Conservation (phyloP, 2,329 filamentous ascomycete species). For the Ophiocordyceps camponoti-saundersi region DNA sequence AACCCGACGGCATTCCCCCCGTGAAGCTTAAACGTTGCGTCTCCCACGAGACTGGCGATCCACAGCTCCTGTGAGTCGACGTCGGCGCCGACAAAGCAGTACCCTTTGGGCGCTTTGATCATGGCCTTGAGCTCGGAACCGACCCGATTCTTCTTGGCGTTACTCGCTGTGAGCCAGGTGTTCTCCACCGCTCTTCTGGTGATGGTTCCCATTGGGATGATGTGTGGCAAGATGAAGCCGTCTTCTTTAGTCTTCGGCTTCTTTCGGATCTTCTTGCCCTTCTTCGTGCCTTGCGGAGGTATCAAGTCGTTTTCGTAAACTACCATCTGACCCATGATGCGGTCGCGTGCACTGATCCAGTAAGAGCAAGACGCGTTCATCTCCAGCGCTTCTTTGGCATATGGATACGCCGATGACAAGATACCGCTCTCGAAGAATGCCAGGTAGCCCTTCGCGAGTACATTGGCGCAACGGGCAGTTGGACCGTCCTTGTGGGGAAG, state of each 20-base stretch:
- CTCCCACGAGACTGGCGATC: conserved; percentile 91
- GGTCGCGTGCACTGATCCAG: conserved; percentile 90
- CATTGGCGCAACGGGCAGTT: conserved; percentile 64
- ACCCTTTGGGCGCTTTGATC: conserved; percentile 79
- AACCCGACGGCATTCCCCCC: conserved; percentile 96
- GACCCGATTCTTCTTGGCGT: conserved; percentile 89
- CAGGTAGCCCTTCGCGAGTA: conserved; percentile 81
- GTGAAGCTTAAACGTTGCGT: conserved; percentile 86
- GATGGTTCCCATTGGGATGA: conserved; percentile 97
- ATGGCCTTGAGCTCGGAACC: conserved; percentile 96
- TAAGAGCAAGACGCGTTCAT: conserved; percentile 99
- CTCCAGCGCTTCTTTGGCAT: conserved; percentile 86
- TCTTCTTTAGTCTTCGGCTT: conserved; percentile 6
- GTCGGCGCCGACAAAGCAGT: conserved; percentile 89
- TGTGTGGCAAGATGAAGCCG: conserved; percentile 77
- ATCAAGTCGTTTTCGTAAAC: conserved; percentile 57
- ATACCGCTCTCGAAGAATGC: conserved; percentile 81
- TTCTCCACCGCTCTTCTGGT: conserved; percentile 91
- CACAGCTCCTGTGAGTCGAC: conserved; percentile 95
- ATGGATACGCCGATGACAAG: conserved; percentile 70
- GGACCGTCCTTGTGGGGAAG: conserved; percentile 93
- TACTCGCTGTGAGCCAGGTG: conserved; percentile 94
- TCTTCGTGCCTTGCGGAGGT: neutral
- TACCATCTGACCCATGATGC: conserved; percentile 90
- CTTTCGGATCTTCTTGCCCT: neutral